A percentile compares a stretch with the other conserved stretches of the same genome.
These are phyloP conservation scores for Zalaria obscura DNA, from an alignment of 2,329 filamentous ascomycete species.

Conservation along the genomic window DNA sequence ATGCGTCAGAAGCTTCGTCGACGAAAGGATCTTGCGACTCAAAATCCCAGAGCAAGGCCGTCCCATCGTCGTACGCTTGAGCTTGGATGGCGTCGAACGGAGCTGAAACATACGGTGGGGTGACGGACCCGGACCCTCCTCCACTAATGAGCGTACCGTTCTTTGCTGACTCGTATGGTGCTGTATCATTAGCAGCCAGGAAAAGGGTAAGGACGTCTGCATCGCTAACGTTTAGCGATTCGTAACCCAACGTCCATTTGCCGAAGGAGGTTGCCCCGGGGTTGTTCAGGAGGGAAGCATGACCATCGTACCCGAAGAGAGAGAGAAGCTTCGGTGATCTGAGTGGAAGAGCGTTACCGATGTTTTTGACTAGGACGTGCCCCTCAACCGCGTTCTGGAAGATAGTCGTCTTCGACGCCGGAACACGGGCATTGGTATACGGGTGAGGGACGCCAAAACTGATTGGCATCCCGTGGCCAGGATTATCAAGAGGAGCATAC, in stretches of 20 bases:
- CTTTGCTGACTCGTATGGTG: conserved; percentile 4
- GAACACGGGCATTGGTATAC: conserved; percentile 41
- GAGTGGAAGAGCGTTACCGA: conserved; percentile 40
- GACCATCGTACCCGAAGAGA: conserved; percentile 47
- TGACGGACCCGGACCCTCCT: conserved; percentile 20
- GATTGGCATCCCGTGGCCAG: conserved; percentile 38
- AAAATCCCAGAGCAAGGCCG: conserved; percentile 47
- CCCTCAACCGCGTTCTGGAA: conserved; percentile 47
- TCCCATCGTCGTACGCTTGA: conserved; percentile 35
- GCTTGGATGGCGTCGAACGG: conserved; percentile 21
- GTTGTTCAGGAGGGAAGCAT: conserved; percentile 7
- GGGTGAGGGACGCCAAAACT: conserved; percentile 36
- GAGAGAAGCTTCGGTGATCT: conserved; percentile 36
- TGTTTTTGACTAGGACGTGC: conserved; percentile 51
- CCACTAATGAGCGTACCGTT: conserved; percentile 21
- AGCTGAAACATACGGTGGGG: conserved; percentile 18
- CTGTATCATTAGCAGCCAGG: conserved; percentile 7
- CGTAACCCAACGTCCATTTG: conserved; percentile 1
- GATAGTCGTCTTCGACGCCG: conserved; percentile 32
- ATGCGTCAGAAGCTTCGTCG: conserved; percentile 22
- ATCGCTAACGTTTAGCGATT: not conserved
- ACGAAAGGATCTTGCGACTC: conserved; percentile 33
- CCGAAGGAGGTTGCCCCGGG: conserved; percentile 1
- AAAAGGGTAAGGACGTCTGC: conserved; percentile 7
- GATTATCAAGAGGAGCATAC: conserved; percentile 27